phyloP scores from a whole-genome alignment of 202 grass and related monocot genomes.

The Digitaria exilis region DNA sequence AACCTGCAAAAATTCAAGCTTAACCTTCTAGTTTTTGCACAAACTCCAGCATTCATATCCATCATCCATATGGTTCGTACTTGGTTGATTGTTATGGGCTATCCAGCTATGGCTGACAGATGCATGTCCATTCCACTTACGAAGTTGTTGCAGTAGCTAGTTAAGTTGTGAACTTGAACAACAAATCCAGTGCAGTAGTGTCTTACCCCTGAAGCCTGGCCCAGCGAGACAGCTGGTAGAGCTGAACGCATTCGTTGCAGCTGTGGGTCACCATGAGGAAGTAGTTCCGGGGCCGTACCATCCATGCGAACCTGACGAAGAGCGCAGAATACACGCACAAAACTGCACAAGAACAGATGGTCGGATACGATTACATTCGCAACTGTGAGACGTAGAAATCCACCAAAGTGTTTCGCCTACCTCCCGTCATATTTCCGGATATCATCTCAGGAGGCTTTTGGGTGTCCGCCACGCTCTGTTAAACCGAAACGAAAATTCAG shows the following conservation, averaged over 20 bases:
- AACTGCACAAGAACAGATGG: conserved; percentile 34
- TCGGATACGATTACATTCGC: background rate
- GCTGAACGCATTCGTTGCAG: conserved; percentile 82
- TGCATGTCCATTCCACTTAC: background rate
- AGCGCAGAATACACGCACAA: conserved; percentile 82
- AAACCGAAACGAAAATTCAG: background rate
- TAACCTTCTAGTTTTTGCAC: background rate
- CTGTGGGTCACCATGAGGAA: conserved; percentile 77
- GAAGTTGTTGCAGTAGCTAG: background rate
- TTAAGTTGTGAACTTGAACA: background rate
- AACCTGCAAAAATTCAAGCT: background rate
- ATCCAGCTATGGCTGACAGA: too few species aligned
- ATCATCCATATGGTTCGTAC: background rate
- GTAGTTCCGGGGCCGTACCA: conserved; percentile 79
- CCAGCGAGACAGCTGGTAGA: conserved; percentile 79
- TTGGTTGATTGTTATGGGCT: too few species aligned
- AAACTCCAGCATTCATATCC: background rate
- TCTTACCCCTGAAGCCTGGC: conserved; percentile 66
- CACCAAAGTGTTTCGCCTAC: conserved; percentile 26
- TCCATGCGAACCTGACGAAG: conserved; percentile 95
- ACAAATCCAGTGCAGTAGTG: background rate
- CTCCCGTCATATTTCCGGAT: conserved; percentile 86
- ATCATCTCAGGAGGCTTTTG: conserved; percentile 88
- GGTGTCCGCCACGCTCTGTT: conserved; percentile 54
- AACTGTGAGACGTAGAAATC: background rate